Conservation (phyloP, 768 basidiomycete genomes). For the Tulasnella sp. region DNA sequence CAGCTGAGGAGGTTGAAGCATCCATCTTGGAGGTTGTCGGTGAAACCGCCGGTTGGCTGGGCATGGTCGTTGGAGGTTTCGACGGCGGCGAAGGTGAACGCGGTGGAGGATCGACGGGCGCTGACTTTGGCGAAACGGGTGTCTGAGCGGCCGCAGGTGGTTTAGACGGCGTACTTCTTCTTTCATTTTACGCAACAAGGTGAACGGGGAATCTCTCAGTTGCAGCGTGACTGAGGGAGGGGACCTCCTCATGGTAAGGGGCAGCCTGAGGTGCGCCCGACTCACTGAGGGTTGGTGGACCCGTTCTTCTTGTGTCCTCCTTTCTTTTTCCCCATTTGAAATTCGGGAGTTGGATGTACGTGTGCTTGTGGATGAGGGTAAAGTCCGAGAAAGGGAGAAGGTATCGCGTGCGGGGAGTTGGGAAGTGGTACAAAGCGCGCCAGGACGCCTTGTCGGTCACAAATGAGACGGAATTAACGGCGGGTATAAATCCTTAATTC, state of each 20-base stretch:
- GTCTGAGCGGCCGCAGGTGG: neutral
- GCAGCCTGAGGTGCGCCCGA: neutral
- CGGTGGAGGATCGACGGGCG: neutral
- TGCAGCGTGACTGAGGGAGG: neutral
- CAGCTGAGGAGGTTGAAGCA: neutral
- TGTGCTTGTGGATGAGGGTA: neutral
- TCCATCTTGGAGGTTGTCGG: neutral
- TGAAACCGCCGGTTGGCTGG: neutral
- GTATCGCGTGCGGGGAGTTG: neutral
- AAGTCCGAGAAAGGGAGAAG: neutral
- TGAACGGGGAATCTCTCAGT: neutral
- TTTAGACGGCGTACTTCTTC: neutral
- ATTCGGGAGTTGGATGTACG: neutral
- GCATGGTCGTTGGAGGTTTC: neutral
- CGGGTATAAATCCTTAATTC: neutral
- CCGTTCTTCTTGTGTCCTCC: neutral
- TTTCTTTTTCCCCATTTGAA: constrained; percentile 7
- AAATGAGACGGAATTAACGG: neutral
- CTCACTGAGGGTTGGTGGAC: neutral
- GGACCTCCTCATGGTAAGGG: neutral
- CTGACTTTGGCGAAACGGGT: neutral
- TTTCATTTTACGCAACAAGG: neutral
- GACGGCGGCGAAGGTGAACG: neutral
- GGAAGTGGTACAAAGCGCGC: neutral
- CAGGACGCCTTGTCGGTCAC: neutral